Evolutionary conservation across 768 basidiomycete species (phyloP).

Genomic region (Lepiota brunneoincarnata): DNA sequence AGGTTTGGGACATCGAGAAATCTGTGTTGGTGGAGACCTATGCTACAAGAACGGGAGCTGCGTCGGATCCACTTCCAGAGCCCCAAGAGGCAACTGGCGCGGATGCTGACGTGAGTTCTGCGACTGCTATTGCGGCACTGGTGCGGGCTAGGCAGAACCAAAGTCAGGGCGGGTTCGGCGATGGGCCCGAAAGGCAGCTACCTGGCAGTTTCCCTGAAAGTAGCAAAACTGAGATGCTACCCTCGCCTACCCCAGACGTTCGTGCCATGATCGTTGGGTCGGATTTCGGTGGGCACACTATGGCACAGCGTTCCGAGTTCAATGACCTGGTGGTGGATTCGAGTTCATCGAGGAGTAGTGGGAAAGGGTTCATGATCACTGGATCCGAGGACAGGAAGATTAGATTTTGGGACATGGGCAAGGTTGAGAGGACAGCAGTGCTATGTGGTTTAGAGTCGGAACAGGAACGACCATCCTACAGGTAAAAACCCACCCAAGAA

Average conservation of each 20-base stretch:
- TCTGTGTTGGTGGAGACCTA: slow-evolving; percentile 78
- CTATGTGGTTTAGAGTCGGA: slow-evolving; percentile 80
- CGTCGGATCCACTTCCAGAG: slow-evolving; percentile 50
- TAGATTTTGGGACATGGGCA: slow-evolving; percentile 83
- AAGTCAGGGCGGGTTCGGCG: slow-evolving; percentile 10
- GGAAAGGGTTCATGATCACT: slow-evolving; percentile 75
- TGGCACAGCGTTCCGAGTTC: slow-evolving; percentile 49
- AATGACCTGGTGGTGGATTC: slow-evolving; percentile 40
- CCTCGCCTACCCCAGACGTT: slow-evolving; percentile 60
- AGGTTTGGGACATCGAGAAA: slow-evolving; percentile 94
- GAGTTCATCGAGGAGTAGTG: slow-evolving; percentile 32
- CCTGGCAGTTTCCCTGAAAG: not conserved
- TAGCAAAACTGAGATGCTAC: slow-evolving; percentile 24
- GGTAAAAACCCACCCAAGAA: slow-evolving; percentile 39
- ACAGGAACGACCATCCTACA: slow-evolving; percentile 72
- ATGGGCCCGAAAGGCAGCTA: slow-evolving; percentile 24
- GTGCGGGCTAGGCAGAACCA: slow-evolving; percentile 44
- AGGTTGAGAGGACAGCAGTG: slow-evolving; percentile 69
- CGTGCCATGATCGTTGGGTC: slow-evolving; percentile 67
- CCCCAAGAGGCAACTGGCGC: slow-evolving; percentile 48
- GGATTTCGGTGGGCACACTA: slow-evolving; percentile 74
- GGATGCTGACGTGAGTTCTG: slow-evolving; percentile 61
- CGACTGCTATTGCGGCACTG: slow-evolving; percentile 75
- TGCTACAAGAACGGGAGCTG: slow-evolving; percentile 47
- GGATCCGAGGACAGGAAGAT: slow-evolving; percentile 91